Evolutionary conservation across 176 grass and related monocot species (phyloP).

Genomic region (Carex cristatella): DNA sequence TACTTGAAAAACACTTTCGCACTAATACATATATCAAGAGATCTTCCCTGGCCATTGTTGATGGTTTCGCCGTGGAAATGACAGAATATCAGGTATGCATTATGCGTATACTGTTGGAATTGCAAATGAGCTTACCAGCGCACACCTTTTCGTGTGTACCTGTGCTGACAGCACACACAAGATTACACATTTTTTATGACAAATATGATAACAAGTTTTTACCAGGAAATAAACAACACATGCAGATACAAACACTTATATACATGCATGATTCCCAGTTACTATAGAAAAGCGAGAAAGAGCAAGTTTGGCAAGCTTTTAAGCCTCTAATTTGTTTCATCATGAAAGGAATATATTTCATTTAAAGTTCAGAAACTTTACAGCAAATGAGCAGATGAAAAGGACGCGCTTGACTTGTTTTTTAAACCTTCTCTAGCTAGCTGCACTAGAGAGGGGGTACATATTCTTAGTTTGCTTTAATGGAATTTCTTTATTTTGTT

Average conservation of each 20-base stretch:
- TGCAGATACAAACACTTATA: neutral
- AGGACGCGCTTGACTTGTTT: neutral
- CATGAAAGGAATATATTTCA: neutral
- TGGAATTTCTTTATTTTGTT: neutral
- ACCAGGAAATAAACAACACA: neutral
- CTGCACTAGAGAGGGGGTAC: neutral
- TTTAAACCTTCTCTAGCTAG: neutral
- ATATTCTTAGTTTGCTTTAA: neutral
- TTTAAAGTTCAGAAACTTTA: neutral
- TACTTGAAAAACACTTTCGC: constrained; percentile 59
- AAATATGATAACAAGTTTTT: neutral
- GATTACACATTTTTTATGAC: neutral
- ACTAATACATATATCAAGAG: constrained; percentile 63
- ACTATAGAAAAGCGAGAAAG: neutral
- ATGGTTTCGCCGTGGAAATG: constrained; percentile 91
- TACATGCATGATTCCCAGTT: neutral
- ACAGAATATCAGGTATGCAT: constrained; percentile 53
- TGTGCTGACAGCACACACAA: neutral
- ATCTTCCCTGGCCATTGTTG: constrained; percentile 86
- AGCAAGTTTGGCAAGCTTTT: neutral
- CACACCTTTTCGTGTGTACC: neutral
- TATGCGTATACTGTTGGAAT: neutral
- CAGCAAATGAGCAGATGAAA: neutral
- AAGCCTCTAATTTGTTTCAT: neutral
- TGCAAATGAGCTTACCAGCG: too few species aligned